Base-by-base conservation (phyloP, 352 stramenopile species). In the Phytopythium kandeliae region DNA sequence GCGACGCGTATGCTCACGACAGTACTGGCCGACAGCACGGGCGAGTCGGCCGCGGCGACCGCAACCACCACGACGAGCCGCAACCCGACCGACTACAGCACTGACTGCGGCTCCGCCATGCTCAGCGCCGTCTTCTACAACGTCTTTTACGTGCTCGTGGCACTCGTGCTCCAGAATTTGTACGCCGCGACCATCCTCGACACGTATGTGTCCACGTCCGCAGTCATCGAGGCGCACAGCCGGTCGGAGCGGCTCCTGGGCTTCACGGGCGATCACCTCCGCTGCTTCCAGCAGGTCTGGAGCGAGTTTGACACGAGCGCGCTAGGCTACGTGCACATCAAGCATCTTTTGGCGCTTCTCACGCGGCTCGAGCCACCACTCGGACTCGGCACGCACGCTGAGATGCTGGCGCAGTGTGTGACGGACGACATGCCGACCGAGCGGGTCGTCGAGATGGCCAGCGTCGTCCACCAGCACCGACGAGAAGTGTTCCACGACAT, bases 111-210 rank as follows among this genome's bases (percentile, higher is more conserved):
- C 1, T 89, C 79, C 3, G 48, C 75, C 0, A 49, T 63, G 0
- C 67, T 93, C 15, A 89, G 74, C 53, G 67, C 69, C 5, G 40
- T 89, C 6, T 89, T 92, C 49, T 93, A 86, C 59, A 76, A 90
- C 62, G 70, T 63, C 21, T 93, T 92, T 46, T 93, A 89, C 56
- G 51, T 93, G 9, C 62, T 93, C 22, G 79, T 93, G 3, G 69
- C 85, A 13, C 54, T 93, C 21, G 77, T 93, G 45, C 60, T 93
- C 3, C 83, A 90, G 55, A 89, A 93, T 49, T 41, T 93, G 22
- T 93, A 92, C 60, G 72, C 86, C 0, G 81, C 83, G 5, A 89
- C 80, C 0, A 86, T 93, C 55, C 74, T 93, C 0, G 83, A 93
- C 35, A 92, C 80, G 17, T 93, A 84, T 35, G 80, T 93, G 19